Evolutionary conservation across 345 rosid species (phyloP), one percentile per base, ranked within the genome.

Genomic region (Isatis tinctoria): DNA sequence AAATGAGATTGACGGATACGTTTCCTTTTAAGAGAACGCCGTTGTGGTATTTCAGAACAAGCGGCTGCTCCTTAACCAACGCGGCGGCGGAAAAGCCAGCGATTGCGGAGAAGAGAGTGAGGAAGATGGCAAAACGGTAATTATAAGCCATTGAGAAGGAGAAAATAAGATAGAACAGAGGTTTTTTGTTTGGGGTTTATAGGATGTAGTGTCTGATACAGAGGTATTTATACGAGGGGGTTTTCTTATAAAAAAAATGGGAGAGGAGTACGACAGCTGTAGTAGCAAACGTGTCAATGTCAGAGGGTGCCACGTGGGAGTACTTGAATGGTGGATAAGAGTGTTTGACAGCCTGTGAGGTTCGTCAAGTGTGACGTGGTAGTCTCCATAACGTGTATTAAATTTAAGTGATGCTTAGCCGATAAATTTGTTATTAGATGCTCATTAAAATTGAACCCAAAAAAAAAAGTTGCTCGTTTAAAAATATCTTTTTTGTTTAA

Each of bases 1-100:
- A 78, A 4, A 78, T 14, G 59, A 71, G 74, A 14, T 72, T 66
- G 0, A 67, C 67, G 33, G 74, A 68, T 36, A 80, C 58, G 63
- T 72, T 62, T 24, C 77, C 74, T 68, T 60, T 80, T 58, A 72
- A 64, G 53, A 72, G 72, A 62, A 14, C 61, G 13, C 75, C 81
- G 64, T 73, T 69, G 27, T 80, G 73, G 45, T 80, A 73, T 67
- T 73, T 75, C 10, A 63, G 43, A 12, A 76, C 52, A 3, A 93
- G 85, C 0, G 98, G 98, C 52, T 90, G 98, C 14, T 93, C 84
- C 67, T 93, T 71, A 45, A 88, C 97, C 37, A 93, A 65, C 49
- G 81, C 97, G 13, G 87, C 80, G 56, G 78, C 30, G 22, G 77
- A 68, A 1, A 78, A 64, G 6, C 47, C 48, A 26, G 74, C 3